phyloP scores from a whole-genome alignment of 2,329 filamentous ascomycete genomes.

The Leptographium procerum region DNA sequence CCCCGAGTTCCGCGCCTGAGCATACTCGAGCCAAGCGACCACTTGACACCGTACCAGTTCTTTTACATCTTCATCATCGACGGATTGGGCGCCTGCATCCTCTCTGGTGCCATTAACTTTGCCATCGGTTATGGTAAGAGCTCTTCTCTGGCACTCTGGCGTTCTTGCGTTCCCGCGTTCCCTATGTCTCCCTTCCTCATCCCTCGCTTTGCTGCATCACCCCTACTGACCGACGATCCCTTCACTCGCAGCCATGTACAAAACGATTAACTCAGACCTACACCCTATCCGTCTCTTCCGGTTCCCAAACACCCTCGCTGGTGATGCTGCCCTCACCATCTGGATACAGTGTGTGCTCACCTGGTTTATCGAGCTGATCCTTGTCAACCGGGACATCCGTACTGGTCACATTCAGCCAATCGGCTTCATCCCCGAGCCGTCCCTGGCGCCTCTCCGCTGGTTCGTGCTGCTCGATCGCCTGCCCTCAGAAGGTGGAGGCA shows the following conservation, averaged over 20 bases:
- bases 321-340: conserved; percentile 39
- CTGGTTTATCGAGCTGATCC: conserved; percentile 35
- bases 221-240: conserved; percentile 6
- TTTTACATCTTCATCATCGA: conserved; percentile 38
- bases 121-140: conserved; percentile 36
- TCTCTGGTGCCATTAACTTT: conserved; percentile 41
- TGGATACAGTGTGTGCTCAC: conserved; percentile 38
- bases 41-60: conserved; percentile 30
- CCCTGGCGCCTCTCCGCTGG: conserved; percentile 25
- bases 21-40: conserved; percentile 22
- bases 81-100: conserved; percentile 32
- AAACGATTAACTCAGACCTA: conserved; percentile 21
- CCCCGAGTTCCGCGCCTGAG: conserved; percentile 8
- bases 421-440: conserved; percentile 29
- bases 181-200: no score
- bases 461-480: conserved; percentile 29
- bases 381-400: conserved; percentile 36
- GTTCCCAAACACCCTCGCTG: conserved; percentile 39
- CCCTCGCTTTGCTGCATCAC: background rate
- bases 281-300: conserved; percentile 34
- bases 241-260: conserved; percentile 33
- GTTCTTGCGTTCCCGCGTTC: background rate
- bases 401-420: conserved; percentile 34
- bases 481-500: background rate
- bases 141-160: background rate